Evolutionary conservation across 257 asterid species (phyloP), one percentile per base, ranked within the genome.

Genomic region (Jasminum sambac): DNA sequence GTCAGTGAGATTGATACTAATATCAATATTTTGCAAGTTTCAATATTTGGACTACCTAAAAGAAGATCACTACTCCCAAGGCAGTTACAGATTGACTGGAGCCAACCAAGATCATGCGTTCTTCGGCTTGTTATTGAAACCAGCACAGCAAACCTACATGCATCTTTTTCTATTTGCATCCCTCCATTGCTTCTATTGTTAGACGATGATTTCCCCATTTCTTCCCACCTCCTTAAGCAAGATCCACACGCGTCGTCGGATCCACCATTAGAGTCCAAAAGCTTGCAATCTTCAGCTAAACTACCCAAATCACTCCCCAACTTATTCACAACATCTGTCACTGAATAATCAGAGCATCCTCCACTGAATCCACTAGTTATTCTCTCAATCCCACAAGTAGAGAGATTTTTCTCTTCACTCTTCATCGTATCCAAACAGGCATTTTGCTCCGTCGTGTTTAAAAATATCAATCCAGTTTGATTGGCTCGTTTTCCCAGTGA

Each of bases 261-360:
- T 44, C 60, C 76, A 50, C 74, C 65, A n/a, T 66, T 61, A 58
- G 79, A 68, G 8, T 77, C 86, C 78, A 79, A 65, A 69, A 73
- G 69, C 73, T 38, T 72, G 78, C 97, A 88, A 17, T 70, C 63
- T 67, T 84, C 72, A 5, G 76, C 72, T 12, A 90, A 66, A 48
- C 57, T 77, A 63, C 42, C 67, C 66, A 85, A 68, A 39, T 30
- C 70, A 70, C 21, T 69, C 44, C 88, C 84, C 17, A 79, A 76
- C 44, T 81, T 71, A 5, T 71, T 42, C 14, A 67, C 74, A 13
- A 86, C 88, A 11, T 86, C 88, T 30, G 57, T 55, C 65, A 78
- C 81, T 11, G 78, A 62, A 63, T 83, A 90, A 55, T 85, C 83
- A 3, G 96, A 86, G 71, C 96, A 90, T 21, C 86, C 88, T 69